Base-by-base conservation (phyloP, 805 yeast genomes). In the Metschnikowia cubensis region DNA sequence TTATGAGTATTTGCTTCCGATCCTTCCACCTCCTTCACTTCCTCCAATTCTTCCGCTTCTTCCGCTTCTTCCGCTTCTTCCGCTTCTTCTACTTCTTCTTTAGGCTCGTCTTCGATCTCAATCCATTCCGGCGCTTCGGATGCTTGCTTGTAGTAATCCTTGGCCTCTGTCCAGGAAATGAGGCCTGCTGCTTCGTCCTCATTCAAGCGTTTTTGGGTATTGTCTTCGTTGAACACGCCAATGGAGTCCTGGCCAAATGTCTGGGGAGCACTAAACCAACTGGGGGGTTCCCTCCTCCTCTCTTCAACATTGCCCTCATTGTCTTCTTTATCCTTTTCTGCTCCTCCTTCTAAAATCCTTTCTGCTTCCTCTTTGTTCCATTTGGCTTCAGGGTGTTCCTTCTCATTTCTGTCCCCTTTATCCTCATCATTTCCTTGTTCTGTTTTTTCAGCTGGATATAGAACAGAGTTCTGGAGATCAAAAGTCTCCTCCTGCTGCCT, bases 151-250 rank as follows among this genome's bases (percentile, higher is more conserved):
- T 49, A 49, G 42, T 47, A 47, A n/a, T 63, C 71, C 47, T 69
- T 69, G 1, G 80, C 77, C 50, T 79, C 83, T 38, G 64, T 63
- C 77, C 81, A 81, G 0, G 83, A 67, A 4, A 81, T 69, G 44
- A 82, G 60, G 0, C 84, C 84, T 1, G 73, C 76, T 40, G 67
- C 66, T 50, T 77, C 80, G 43, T 75, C 77, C 29, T 69, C 74
- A 3, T 70, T 65, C 40, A 49, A 29, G 42, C 48, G 47, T 10
- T 45, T 42, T 3, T 22, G 45, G 20, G 33, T 22, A 6, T 37
- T 34, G 18, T 36, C 41, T 6, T 50, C 58, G 6, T 35, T 25
- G 4, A 48, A 34, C 17, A 51, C 47, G 7, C 55, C 57, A 5
- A 51, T 47, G 5, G 49, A 22, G 7, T 48, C 35, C 29, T 53